Evolutionary conservation across 257 asterid species (phyloP).

Genomic region (Gentiana straminea): DNA sequence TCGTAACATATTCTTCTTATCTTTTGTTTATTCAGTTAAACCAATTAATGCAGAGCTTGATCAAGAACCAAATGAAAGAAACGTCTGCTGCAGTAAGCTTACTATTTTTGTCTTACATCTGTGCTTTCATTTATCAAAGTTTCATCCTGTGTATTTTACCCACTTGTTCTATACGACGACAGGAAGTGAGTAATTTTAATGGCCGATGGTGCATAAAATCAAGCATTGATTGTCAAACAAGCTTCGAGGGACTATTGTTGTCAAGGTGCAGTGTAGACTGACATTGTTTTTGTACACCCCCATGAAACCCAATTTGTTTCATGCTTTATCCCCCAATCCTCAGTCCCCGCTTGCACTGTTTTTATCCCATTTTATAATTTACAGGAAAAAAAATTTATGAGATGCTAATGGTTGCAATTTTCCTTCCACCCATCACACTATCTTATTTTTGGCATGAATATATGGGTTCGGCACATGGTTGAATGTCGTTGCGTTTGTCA

Average conservation of each 20-base stretch:
- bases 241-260: conserved; percentile 70
- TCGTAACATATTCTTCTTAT: conserved; percentile 14
- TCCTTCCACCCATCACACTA: background rate
- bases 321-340: too few species aligned
- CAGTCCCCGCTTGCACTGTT: too few species aligned
- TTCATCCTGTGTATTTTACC: background rate
- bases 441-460: too few species aligned
- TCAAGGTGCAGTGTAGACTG: conserved; percentile 51
- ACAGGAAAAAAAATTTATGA: too few species aligned
- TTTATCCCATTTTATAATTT: too few species aligned
- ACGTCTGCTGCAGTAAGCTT: conserved; percentile 46
- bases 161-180: conserved; percentile 7
- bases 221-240: conserved; percentile 28
- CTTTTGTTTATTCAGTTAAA: conserved; percentile 40
- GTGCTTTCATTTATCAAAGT: background rate
- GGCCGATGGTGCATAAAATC: conserved; percentile 95
- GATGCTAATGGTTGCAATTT: background rate
- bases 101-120: conserved; percentile 8
- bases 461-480: too few species aligned
- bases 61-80: conserved; percentile 58
- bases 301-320: too few species aligned
- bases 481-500: too few species aligned
- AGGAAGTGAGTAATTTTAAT: conserved; percentile 70
- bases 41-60: conserved; percentile 68
- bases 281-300: background rate